phyloP scores from a whole-genome alignment of 2,329 filamentous ascomycete species.

The Cordyceps fumosorosea region DNA sequence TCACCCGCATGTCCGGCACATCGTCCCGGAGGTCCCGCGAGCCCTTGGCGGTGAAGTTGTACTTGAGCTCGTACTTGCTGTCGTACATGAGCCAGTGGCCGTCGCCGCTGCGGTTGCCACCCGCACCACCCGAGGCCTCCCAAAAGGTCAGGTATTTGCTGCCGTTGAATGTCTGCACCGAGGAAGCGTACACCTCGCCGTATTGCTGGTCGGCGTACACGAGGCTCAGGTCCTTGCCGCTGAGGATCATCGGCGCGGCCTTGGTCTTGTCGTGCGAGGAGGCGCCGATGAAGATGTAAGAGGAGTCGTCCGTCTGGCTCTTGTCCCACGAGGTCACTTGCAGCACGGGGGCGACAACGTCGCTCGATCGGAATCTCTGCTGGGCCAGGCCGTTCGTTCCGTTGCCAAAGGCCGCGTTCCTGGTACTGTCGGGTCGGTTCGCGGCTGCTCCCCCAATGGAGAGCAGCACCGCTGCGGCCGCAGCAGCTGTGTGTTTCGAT shows the following conservation, averaged over 20 bases:
- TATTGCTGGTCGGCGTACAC: slow-evolving; percentile 32
- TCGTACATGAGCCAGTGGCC: slow-evolving; percentile 27
- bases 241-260: slow-evolving; percentile 29
- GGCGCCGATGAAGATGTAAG: slow-evolving; percentile 28
- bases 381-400: slow-evolving; percentile 23
- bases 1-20: slow-evolving; percentile 38
- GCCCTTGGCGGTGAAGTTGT: slow-evolving; percentile 31
- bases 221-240: slow-evolving; percentile 29
- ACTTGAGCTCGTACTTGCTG: slow-evolving; percentile 29
- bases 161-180: slow-evolving; percentile 26
- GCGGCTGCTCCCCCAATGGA: slow-evolving; percentile 14
- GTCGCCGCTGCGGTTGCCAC: slow-evolving; percentile 21
- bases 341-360: slow-evolving; percentile 28
- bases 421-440: slow-evolving; percentile 21
- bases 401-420: slow-evolving; percentile 22
- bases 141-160: slow-evolving; percentile 30
- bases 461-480: slow-evolving; percentile 10
- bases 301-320: slow-evolving; percentile 21
- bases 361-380: slow-evolving; percentile 27
- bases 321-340: slow-evolving; percentile 27
- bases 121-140: slow-evolving; percentile 19
- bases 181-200: slow-evolving; percentile 20
- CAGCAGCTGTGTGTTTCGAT: not conserved
- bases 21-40: slow-evolving; percentile 29
- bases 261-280: slow-evolving; percentile 19